Evolutionary conservation across 148 eudicot genomes (phyloP), one percentile per base, ranked within the genome.

Genomic region (Vaccinium darrowii): DNA sequence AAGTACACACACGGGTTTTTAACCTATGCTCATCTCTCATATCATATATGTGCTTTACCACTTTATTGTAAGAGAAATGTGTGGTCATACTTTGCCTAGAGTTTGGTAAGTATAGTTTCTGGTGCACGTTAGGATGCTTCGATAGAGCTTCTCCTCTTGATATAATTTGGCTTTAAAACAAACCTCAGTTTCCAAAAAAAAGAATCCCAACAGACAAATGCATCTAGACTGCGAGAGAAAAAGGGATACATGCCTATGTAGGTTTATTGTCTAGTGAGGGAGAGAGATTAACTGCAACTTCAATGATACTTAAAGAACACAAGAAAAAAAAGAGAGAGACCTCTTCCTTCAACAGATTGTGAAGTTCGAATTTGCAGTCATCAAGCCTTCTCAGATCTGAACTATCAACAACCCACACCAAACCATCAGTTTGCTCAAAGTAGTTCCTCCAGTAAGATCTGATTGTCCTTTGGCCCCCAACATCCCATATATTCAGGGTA

Each of bases 341-440:
- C 99, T 97, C 99, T 87, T 97, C 99, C 88, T 97, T 97, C 81
- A 97, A 91, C 56, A 97, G 90, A 90, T 95, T 97, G 83, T 95
- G 93, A 84, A 94, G 88, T 88, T 95, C 98, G 83, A 91, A 86
- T 82, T 89, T 93, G 92, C 98, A 97, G 86, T 97, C 98, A 77
- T 97, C 96, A 69, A 94, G 87, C 67, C 99, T 88, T 84, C 99
- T 91, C 71, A 97, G 90, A 93, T 97, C 98, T 3, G 98, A 97
- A 88, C 98, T 97, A 87, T 97, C 99, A 86, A 97, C 99, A 25
- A 97, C 98, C 98, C 98, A 97, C 43, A 97, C 94, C 90, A 97
- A 92, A 33, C 99, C 98, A 91, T 97, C 99, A 79, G 98, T 94
- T 90, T 97, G 98, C 91, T 97, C 99, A 87, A 97, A 97, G 88